phyloP scores from a whole-genome alignment of 768 basidiomycete species.

The Lactarius evosmus region DNA sequence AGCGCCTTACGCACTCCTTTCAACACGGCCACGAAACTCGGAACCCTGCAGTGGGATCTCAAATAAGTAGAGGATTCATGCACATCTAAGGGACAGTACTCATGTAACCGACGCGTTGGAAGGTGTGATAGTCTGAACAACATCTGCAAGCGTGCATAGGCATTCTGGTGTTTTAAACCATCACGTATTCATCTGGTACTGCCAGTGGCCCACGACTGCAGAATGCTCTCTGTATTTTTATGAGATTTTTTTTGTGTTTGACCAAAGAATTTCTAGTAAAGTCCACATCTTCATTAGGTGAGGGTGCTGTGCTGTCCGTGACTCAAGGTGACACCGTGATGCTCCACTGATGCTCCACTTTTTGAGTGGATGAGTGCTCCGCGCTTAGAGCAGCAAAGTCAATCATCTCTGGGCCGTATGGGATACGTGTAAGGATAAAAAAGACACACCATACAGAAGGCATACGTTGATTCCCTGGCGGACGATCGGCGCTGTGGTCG shows the following conservation, averaged over 20 bases:
- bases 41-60: too few relatives aligned
- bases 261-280: too few relatives aligned
- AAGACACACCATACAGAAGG: constrained; percentile 1
- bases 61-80: too few relatives aligned
- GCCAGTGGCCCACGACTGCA: too few relatives aligned
- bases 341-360: constrained; percentile 2
- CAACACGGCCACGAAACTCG: not conserved
- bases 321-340: not conserved
- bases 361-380: not conserved
- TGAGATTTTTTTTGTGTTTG: too few relatives aligned
- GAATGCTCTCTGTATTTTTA: too few relatives aligned
- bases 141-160: too few relatives aligned
- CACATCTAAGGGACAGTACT: too few relatives aligned
- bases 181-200: too few relatives aligned
- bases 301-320: constrained; percentile 3
- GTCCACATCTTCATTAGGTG: constrained; percentile 19
- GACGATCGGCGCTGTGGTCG: constrained; percentile 1
- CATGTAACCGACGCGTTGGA: too few relatives aligned
- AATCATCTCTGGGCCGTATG: not conserved
- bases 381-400: constrained; percentile 2
- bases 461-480: constrained; percentile 16
- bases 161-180: too few relatives aligned
- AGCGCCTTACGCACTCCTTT: constrained; percentile 3
- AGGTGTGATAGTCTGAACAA: too few relatives aligned
- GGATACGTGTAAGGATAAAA: not conserved